Percentiles rank a stretch among this genome's conserved stretches.
Evolutionary conservation across 768 basidiomycete species (phyloP).

Genomic region (Pilatotrama ljubarskyi): DNA sequence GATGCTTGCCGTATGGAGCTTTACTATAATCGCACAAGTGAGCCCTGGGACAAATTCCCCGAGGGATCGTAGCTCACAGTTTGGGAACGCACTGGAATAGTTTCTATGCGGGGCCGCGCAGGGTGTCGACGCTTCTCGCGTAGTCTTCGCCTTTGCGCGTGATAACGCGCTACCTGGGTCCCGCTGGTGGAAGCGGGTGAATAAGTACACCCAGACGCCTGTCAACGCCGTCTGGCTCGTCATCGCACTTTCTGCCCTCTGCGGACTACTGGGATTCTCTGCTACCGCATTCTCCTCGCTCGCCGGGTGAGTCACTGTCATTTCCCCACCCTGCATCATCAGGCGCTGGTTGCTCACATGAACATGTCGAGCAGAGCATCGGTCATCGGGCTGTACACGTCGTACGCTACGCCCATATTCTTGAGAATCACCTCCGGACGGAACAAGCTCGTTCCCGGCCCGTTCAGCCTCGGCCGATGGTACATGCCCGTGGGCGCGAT

Average conservation of each 20-base stretch:
- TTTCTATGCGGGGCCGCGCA: conserved; percentile 74
- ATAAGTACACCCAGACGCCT: conserved; percentile 60
- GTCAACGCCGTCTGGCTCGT: conserved; percentile 79
- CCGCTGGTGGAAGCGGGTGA: conserved; percentile 64
- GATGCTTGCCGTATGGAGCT: conserved; percentile 71
- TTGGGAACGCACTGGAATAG: conserved; percentile 40
- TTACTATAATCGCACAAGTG: conserved; percentile 63
- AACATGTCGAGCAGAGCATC: conserved; percentile 46
- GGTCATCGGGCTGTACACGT: conserved; percentile 70
- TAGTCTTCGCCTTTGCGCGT: conserved; percentile 72
- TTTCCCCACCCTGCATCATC: no score
- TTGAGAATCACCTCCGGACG: conserved; percentile 70
- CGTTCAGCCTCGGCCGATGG: conserved; percentile 63
- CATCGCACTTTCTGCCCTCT: conserved; percentile 53
- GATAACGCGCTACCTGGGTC: conserved; percentile 75
- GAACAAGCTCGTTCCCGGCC: conserved; percentile 55
- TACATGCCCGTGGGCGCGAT: conserved; percentile 56
- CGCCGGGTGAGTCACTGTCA: conserved; percentile 65
- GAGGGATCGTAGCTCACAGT: background rate
- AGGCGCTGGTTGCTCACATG: background rate
- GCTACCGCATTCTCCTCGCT: conserved; percentile 60
- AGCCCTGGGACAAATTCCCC: conserved; percentile 10
- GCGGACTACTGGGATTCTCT: conserved; percentile 68
- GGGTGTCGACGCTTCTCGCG: conserved; percentile 72
- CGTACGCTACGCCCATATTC: conserved; percentile 67